Conservation (phyloP, 306 rosid genomes). For the Rubus idaeus region DNA sequence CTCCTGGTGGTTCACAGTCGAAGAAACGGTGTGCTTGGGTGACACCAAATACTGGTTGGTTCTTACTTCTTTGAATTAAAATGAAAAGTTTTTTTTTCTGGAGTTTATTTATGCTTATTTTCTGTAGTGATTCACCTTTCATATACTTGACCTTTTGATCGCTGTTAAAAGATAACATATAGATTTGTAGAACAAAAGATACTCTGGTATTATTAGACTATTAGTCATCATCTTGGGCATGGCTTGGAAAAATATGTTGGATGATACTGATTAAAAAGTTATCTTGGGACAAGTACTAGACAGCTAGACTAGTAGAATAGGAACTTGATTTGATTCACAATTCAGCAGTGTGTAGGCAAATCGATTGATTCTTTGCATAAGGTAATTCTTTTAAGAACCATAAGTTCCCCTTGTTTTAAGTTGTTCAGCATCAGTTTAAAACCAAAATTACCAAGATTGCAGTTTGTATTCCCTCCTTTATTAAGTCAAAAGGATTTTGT, state of each 20-base stretch:
- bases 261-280: background rate
- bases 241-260: background rate
- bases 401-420: background rate
- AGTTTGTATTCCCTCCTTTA: background rate
- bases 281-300: background rate
- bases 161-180: background rate
- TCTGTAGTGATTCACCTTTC: background rate
- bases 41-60: slow-evolving; percentile 81
- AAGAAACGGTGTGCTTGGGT: slow-evolving; percentile 85
- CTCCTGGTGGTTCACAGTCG: slow-evolving; percentile 45
- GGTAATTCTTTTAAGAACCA: background rate
- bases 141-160: background rate
- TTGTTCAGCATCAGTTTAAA: background rate
- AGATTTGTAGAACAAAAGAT: slow-evolving; percentile 1
- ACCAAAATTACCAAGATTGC: background rate
- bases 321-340: background rate
- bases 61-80: slow-evolving; percentile 20
- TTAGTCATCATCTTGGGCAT: background rate
- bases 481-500: background rate
- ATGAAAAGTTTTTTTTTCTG: background rate
- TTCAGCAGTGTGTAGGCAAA: background rate
- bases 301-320: background rate
- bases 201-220: background rate
- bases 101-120: background rate
- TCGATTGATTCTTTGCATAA: background rate